Percentiles rank a stretch among this genome's conserved stretches.
phyloP scores from a whole-genome alignment of 2,329 filamentous ascomycete species.

The Trematosphaeria pertusa region DNA sequence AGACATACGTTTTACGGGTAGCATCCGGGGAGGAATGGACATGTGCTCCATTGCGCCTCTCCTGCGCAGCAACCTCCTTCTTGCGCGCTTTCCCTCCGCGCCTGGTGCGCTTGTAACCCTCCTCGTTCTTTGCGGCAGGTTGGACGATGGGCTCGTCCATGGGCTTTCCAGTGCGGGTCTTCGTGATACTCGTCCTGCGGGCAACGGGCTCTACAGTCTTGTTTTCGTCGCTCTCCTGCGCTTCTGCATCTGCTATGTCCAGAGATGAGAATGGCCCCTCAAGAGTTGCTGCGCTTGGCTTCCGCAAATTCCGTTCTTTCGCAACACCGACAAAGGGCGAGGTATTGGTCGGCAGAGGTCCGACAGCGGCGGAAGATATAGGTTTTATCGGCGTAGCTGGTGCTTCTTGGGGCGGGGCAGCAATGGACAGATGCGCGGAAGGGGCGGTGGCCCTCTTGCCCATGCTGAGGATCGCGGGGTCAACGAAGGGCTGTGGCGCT shows the following conservation, averaged over 20 bases:
- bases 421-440: constrained; percentile 23
- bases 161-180: constrained; percentile 49
- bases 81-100: constrained; percentile 54
- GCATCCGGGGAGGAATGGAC: constrained; percentile 34
- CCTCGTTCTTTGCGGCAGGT: constrained; percentile 32
- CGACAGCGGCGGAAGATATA: constrained; percentile 41
- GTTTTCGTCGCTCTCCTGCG: constrained; percentile 45
- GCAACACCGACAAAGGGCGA: constrained; percentile 47
- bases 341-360: constrained; percentile 43
- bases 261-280: constrained; percentile 50
- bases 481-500: constrained; percentile 65
- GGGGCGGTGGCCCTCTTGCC: constrained; percentile 43
- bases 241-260: constrained; percentile 48
- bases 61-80: constrained; percentile 54
- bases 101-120: constrained; percentile 55
- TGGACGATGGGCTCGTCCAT: constrained; percentile 44
- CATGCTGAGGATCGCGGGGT: constrained; percentile 83
- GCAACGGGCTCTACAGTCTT: constrained; percentile 31
- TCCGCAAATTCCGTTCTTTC: constrained; percentile 38
- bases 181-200: constrained; percentile 48
- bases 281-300: constrained; percentile 48
- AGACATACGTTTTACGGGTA: constrained; percentile 42
- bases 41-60: constrained; percentile 41
- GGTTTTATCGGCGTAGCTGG: constrained; percentile 54
- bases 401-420: constrained; percentile 42